Base-by-base conservation (phyloP, 495 filamentous ascomycete genomes). In the Lentithecium fluviatile region DNA sequence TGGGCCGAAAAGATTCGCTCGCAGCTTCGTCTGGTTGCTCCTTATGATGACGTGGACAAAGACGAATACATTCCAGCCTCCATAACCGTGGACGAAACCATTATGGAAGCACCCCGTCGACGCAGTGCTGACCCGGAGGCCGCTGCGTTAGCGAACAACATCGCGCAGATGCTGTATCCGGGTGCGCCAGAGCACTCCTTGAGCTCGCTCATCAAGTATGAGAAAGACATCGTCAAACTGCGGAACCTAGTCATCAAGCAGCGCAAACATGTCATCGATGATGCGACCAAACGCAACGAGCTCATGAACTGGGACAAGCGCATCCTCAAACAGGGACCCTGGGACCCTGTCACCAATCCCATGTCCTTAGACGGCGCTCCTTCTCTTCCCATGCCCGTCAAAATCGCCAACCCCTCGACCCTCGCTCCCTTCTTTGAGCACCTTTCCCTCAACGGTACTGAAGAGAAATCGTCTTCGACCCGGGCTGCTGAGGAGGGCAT, bases 401-500 rank as follows among this genome's bases (percentile, higher is more conserved):
- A 69, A 42, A 62, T 70, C 51, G 56, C 64, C 26, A 55, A 48
- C 23, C 60, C 42, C 6, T 62, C 67, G 37, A 58, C 64, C 4
- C 47, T 71, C 12, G 53, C 47, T 32, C 69, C 69, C 2, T 67
- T 73, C 46, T 73, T 70, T 58, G 60, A 65, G 25, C 63, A 69
- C 45, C 52, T 73, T 11, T 52, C 43, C 3, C 38, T 49, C 8
- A 60, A 45, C 8, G 66, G 61, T 26, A 60, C 62, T 43, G 42
- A 55, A 2, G 49, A 46, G 25, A 65, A 24, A 19, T 25, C 34
- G 6, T 67, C 50, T n/a, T 37, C 48, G 32, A 20, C 17, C 1
- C 50, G 45, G 19, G 54, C 40, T 25, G 45, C 21, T 15, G 38
- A 54, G 13, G 52, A 62, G 21, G 52, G 48, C 13, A 47, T 49